phyloP scores from a whole-genome alignment of 305 asterid genomes.

The Ajuga reptans region DNA sequence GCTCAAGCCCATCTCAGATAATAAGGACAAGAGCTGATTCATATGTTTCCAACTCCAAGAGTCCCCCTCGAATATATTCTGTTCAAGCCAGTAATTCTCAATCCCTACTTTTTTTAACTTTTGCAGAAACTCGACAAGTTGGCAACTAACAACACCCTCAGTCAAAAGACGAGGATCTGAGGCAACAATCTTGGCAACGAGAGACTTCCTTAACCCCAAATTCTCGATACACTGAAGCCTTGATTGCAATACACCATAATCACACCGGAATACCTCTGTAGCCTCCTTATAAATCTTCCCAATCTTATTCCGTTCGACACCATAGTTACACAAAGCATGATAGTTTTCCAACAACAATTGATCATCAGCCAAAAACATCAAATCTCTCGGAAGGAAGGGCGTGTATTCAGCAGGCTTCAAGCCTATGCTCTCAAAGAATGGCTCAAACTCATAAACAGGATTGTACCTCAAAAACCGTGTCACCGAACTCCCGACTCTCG shows the following conservation, averaged over 20 bases:
- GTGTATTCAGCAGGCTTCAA: slow-evolving; percentile 44
- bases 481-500: slow-evolving; percentile 32
- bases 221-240: slow-evolving; percentile 44
- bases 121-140: slow-evolving; percentile 35
- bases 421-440: slow-evolving; percentile 80
- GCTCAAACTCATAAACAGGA: slow-evolving; percentile 84
- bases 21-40: slow-evolving; percentile 36
- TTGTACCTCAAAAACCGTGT: slow-evolving; percentile 62
- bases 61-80: slow-evolving; percentile 35
- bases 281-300: slow-evolving; percentile 57
- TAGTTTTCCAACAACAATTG: slow-evolving; percentile 55
- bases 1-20: slow-evolving; percentile 40
- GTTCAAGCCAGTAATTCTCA: slow-evolving; percentile 47
- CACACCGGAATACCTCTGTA: slow-evolving; percentile 48
- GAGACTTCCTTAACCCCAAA: slow-evolving; percentile 48
- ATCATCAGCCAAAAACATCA: slow-evolving; percentile 69
- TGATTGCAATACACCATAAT: slow-evolving; percentile 34
- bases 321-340: slow-evolving; percentile 62
- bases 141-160: slow-evolving; percentile 22
- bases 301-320: slow-evolving; percentile 47
- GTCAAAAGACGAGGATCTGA: slow-evolving; percentile 55
- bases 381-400: slow-evolving; percentile 43
- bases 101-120: slow-evolving; percentile 38
- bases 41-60: slow-evolving; percentile 48
- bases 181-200: slow-evolving; percentile 44